phyloP scores from a whole-genome alignment of 352 stramenopile genomes.

The Phytophthora fragariae region DNA sequence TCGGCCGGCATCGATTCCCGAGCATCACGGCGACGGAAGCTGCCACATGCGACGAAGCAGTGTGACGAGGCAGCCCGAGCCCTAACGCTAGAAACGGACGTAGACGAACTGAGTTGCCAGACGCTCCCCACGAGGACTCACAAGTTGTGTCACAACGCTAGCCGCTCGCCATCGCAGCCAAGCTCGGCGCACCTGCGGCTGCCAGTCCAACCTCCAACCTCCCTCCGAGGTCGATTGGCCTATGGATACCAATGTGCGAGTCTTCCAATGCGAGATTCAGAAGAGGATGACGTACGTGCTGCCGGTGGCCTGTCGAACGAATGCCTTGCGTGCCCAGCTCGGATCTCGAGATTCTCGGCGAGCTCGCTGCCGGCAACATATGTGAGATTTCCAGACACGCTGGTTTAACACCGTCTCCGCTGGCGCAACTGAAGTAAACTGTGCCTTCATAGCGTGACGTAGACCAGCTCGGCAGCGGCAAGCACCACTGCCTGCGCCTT shows the following conservation, averaged over 20 bases:
- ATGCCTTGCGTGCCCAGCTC: background rate
- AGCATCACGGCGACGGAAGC: background rate
- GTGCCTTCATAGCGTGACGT: background rate
- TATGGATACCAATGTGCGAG: too few relatives aligned
- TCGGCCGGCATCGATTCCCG: slow-evolving; percentile 1
- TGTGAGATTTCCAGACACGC: too few relatives aligned
- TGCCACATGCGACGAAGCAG: slow-evolving; percentile 32
- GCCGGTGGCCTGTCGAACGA: background rate
- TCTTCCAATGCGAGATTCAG: too few relatives aligned
- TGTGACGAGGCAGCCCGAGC: slow-evolving; percentile 24
- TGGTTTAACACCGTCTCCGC: background rate
- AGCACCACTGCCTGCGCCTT: background rate
- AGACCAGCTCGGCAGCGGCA: background rate
- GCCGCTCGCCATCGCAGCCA: too few relatives aligned
- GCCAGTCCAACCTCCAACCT: too few relatives aligned
- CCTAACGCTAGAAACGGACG: slow-evolving; percentile 5
- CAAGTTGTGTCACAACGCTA: too few relatives aligned
- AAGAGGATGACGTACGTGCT: too few relatives aligned
- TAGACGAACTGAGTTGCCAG: slow-evolving; percentile 28
- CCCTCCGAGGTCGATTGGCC: too few relatives aligned
- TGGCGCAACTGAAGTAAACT: slow-evolving; percentile 6
- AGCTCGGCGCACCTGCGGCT: background rate
- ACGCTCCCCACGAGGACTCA: too few relatives aligned
- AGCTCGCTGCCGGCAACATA: background rate
- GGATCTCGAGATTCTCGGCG: background rate